Evolutionary conservation across 75 land plant genomes (phyloP).

Genomic region (Isoetes taiwanensis): DNA sequence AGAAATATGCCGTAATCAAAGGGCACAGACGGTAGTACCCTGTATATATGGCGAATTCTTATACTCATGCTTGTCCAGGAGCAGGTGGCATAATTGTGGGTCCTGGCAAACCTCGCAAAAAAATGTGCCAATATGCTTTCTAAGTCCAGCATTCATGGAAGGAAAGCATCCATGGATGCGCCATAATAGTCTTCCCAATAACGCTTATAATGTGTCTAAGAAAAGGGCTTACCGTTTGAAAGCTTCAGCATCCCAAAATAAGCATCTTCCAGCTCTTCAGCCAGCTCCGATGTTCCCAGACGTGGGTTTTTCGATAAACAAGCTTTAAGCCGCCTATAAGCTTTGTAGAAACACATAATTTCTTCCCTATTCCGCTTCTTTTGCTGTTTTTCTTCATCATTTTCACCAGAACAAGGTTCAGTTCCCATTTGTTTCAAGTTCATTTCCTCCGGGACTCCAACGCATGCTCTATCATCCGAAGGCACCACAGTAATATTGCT

Average conservation of each 20-base stretch:
- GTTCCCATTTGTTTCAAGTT: too few relatives aligned
- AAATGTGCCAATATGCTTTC: not conserved
- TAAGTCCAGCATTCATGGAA: not conserved
- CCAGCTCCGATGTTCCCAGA: constrained; percentile 16
- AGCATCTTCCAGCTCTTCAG: constrained; percentile 50
- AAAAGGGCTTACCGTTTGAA: constrained; percentile 42
- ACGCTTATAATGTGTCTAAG: not conserved
- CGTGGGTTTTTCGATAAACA: constrained; percentile 38
- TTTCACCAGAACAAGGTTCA: not conserved
- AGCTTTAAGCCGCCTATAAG: constrained; percentile 40
- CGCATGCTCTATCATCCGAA: too few relatives aligned
- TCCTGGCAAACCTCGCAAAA: not conserved
- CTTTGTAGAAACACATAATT: constrained; percentile 54
- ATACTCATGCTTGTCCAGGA: too few relatives aligned
- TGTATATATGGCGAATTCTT: too few relatives aligned
- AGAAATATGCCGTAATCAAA: too few relatives aligned
- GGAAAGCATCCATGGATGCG: not conserved
- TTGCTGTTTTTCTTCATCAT: constrained; percentile 46
- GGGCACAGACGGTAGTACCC: too few relatives aligned
- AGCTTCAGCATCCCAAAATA: constrained; percentile 68
- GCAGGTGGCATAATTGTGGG: not conserved
- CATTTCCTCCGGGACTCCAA: too few relatives aligned
- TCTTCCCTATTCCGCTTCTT: constrained; percentile 64
- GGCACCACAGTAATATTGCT: too few relatives aligned
- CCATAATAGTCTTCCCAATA: not conserved